Evolutionary conservation across 2,329 filamentous ascomycete species (phyloP), one percentile per base, ranked within the genome.

Genomic region (Aspergillus texensis): DNA sequence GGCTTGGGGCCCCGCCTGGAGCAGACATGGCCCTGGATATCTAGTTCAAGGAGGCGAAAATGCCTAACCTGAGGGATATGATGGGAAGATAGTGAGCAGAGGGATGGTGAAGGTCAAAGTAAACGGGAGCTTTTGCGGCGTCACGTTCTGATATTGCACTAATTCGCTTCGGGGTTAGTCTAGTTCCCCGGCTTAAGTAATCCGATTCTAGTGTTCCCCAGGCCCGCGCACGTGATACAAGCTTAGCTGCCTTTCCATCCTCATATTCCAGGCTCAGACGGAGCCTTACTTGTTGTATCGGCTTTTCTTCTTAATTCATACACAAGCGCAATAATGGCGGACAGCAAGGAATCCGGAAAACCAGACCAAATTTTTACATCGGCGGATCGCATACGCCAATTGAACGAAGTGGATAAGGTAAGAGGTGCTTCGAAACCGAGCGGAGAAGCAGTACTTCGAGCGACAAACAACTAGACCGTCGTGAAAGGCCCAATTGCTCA

Each of bases 331-430:
- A 66, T 39, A 28, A 76, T 76, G 74, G 43, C 66, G 8, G 69
- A 71, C 34, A 46, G 61, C 39, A 72, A 70, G 59, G 61, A 66
- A 11, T 58, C 67, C 46, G 58, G 68, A 34, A 66, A 73, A 55
- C 63, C 72, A 9, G 69, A 75, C 58, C 67, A 74, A 48, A 72
- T 70, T n/a, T 91, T 94, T 68, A 91, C 88, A 11, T 85, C 90
- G 39, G 86, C 90, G 46, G 91, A 96, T 75, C 91, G 91, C 67
- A 93, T 96, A 67, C 84, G 89, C 62, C 92, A 96, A 72, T 86
- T 96, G 61, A 90, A 89, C 69, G 87, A 89, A 48, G 91, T 96
- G 70, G 93, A 96, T 79, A 86, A 86, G 72, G 88, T 89, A 74
- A 45, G 63, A 58, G 34, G 36, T 21, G 48, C 48, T 32, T 52